phyloP scores from a whole-genome alignment of 2,329 filamentous ascomycete genomes.

The Paraconiothyrium sp. region DNA sequence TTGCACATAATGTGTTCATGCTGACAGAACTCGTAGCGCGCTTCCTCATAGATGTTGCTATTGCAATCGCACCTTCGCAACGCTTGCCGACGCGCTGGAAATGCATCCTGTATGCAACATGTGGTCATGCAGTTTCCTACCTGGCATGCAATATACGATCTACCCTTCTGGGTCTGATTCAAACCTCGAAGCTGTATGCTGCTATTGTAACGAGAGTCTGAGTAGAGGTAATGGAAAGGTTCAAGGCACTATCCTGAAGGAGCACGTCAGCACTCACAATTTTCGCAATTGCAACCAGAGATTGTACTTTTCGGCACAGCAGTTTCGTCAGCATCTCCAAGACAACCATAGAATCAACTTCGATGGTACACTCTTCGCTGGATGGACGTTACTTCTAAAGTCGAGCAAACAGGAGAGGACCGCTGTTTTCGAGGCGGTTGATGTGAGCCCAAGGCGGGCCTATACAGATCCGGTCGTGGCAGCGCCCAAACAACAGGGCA shows the following conservation, averaged over 20 bases:
- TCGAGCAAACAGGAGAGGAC: conserved; percentile 30
- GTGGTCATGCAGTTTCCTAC: conserved; percentile 41
- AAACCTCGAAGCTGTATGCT: conserved; percentile 31
- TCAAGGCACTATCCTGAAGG: conserved; percentile 30
- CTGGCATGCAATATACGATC: conserved; percentile 39
- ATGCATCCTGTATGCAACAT: conserved; percentile 34
- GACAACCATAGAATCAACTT: conserved; percentile 33
- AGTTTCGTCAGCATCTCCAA: conserved; percentile 39
- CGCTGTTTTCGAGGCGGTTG: conserved; percentile 29
- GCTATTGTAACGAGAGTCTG: conserved; percentile 37
- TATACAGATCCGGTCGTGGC: conserved; percentile 26
- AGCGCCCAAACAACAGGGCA: conserved; percentile 11
- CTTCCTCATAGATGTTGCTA: conserved; percentile 33
- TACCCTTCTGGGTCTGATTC: conserved; percentile 26
- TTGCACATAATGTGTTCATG: background rate
- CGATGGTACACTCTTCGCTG: conserved; percentile 34
- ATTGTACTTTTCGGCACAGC: conserved; percentile 38
- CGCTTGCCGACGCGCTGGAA: conserved; percentile 27
- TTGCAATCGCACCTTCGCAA: conserved; percentile 32
- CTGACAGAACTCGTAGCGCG: conserved; percentile 20
- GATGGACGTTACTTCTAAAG: conserved; percentile 37
- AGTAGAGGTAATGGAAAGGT: conserved; percentile 32
- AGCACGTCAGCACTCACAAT: conserved; percentile 35
- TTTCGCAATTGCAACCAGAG: conserved; percentile 38
- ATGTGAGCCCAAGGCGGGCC: conserved; percentile 19